phyloP scores from a whole-genome alignment of 2,329 filamentous ascomycete species.

The Epichloe amarillans region DNA sequence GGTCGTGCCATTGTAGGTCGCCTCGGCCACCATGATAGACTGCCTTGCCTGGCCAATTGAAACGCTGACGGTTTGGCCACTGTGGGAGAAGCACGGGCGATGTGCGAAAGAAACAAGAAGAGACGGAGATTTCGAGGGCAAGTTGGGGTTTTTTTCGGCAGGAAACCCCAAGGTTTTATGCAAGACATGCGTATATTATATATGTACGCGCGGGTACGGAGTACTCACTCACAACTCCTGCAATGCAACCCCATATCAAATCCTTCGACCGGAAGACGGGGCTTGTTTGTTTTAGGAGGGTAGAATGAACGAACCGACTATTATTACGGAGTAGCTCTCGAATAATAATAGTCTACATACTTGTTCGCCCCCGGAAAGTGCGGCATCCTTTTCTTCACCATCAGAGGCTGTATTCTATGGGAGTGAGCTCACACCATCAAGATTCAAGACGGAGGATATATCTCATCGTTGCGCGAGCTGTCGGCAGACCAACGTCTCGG shows the following conservation, averaged over 20 bases:
- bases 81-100: background rate
- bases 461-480: background rate
- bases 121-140: background rate
- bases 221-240: background rate
- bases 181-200: too few species aligned
- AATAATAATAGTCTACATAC: background rate
- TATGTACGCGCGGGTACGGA: too few species aligned
- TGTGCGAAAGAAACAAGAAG: background rate
- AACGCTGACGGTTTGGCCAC: background rate
- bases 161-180: background rate
- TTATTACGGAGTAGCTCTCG: background rate
- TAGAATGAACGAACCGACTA: background rate
- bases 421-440: background rate
- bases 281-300: background rate
- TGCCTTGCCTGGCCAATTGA: background rate
- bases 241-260: background rate
- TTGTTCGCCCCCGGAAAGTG: background rate
- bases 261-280: background rate
- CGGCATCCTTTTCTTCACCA: background rate
- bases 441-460: background rate
- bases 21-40: constrained; percentile 13
- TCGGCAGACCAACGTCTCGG: background rate
- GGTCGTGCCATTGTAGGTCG: constrained; percentile 36
- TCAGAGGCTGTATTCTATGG: background rate
- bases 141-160: background rate